Evolutionary conservation across 495 filamentous ascomycete genomes (phyloP).

Genomic region (Hypoxylon perforatum): DNA sequence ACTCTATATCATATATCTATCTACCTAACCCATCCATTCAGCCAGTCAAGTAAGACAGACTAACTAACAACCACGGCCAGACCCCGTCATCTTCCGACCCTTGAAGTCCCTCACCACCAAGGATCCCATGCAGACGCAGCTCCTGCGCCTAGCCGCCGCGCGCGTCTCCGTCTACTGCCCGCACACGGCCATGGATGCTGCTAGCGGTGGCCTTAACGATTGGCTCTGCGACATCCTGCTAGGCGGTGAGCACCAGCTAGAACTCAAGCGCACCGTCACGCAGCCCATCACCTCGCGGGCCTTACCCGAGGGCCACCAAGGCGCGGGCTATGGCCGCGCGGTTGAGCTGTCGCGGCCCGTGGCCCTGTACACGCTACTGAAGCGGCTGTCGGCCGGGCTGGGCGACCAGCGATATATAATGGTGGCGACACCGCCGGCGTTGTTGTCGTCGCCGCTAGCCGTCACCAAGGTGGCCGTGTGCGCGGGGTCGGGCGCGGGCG

Average conservation of each 20-base stretch:
- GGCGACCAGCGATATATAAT: conserved; percentile 53
- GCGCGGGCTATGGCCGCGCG: conserved; percentile 81
- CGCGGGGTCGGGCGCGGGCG: conserved; percentile 81
- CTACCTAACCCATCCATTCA: no score
- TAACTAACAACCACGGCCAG: conserved; percentile 56
- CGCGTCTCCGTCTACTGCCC: conserved; percentile 96
- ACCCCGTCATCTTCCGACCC: conserved; percentile 94
- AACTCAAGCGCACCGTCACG: conserved; percentile 47
- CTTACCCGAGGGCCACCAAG: conserved; percentile 64
- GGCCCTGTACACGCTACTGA: conserved; percentile 69
- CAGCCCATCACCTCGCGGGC: conserved; percentile 50
- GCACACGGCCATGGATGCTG: conserved; percentile 93
- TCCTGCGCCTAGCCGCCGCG: conserved; percentile 84
- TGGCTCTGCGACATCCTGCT: conserved; percentile 92
- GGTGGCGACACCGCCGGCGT: conserved; percentile 51
- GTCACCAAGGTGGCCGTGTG: conserved; percentile 76
- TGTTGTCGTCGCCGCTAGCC: conserved; percentile 33
- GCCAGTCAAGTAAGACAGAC: background rate
- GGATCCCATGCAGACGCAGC: conserved; percentile 85
- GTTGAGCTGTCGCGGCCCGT: conserved; percentile 70
- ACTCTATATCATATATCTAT: no score
- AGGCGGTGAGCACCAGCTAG: conserved; percentile 40
- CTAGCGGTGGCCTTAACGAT: conserved; percentile 86
- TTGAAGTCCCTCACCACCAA: conserved; percentile 86
- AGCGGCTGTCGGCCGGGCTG: conserved; percentile 53